A percentile compares a stretch with the other conserved stretches of the same genome.
phyloP scores from a whole-genome alignment of 495 filamentous ascomycete species.

The Aspergillus steynii region DNA sequence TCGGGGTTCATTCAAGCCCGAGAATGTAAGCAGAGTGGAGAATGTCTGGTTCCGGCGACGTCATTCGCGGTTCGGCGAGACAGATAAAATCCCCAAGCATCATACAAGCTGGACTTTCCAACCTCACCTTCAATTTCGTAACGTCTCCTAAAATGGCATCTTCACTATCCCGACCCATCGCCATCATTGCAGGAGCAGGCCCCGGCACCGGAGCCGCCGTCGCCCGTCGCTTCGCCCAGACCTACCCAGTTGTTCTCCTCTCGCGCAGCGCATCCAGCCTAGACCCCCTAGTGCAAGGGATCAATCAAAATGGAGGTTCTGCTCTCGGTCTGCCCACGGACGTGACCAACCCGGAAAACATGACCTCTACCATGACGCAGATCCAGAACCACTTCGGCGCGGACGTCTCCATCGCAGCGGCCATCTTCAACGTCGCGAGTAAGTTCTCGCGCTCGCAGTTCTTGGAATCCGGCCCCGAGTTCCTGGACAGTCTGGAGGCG shows the following conservation, averaged over 20 bases:
- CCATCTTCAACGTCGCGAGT: constrained; percentile 68
- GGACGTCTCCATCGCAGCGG: constrained; percentile 54
- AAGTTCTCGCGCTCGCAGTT: constrained; percentile 65
- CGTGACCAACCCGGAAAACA: constrained; percentile 50
- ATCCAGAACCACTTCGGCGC: constrained; percentile 52
- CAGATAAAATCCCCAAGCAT: too few relatives aligned
- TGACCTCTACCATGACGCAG: constrained; percentile 55
- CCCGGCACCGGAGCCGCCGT: constrained; percentile 52
- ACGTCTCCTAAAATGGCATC: neutral
- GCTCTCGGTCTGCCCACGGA: constrained; percentile 67
- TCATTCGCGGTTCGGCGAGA: too few relatives aligned
- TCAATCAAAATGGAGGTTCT: constrained; percentile 59
- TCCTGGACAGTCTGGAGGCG: constrained; percentile 44
- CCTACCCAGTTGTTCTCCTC: constrained; percentile 68
- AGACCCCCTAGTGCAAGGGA: constrained; percentile 59
- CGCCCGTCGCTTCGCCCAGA: constrained; percentile 59
- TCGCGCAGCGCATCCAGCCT: constrained; percentile 59
- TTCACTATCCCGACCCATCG: constrained; percentile 22
- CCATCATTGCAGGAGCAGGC: constrained; percentile 63
- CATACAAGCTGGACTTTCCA: too few relatives aligned
- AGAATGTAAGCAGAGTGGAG: too few relatives aligned
- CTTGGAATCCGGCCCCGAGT: constrained; percentile 62
- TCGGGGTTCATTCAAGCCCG: too few relatives aligned
- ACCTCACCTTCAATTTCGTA: too few relatives aligned
- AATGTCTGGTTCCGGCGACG: too few relatives aligned